Base-by-base conservation (phyloP, 75 land plant genomes). In the Ceratopteris richardii region DNA sequence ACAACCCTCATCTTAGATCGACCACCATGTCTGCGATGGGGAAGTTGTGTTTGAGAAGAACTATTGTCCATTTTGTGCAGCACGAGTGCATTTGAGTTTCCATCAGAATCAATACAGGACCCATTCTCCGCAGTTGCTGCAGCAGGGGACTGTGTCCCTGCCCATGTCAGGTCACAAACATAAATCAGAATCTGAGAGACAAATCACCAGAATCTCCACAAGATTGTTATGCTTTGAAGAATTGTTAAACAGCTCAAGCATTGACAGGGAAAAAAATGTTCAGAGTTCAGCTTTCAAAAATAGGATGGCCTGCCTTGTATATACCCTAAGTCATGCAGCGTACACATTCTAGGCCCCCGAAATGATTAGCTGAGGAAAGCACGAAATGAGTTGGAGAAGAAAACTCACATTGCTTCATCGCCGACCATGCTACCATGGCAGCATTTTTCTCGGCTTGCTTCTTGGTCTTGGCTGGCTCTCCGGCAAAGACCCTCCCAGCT, bases 361-460 rank as follows among this genome's bases (percentile, higher is more conserved):
- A 40, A 10, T 9, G 14, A 14, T 40, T 40, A 10, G 14, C 42
- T n/a, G n/a, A n/a, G n/a, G n/a, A n/a, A 40, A 9, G 9, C 42
- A 40, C 22, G 27, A 52, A 52, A 52, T 19, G 27, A 24, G 27
- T 26, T 26, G 24, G 54, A 23, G 27, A 52, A 24, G 29, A 52
- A 52, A 12, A 46, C 50, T 14, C 50, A 52, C 54, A 52, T 52
- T 52, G 54, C 29, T 52, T 52, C 9, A 52, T 52, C 1, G 27
- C 54, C 22, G 54, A 52, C 54, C 25, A 52, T 24, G 77, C 71
- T 25, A 66, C 79, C 85, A 90, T 80, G 25, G 96, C 96, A 23
- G 96, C 96, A 67, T 86, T 83, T 64, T 90, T 90, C 64, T 90
- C 96, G 20, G 96, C 96, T 60, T 90, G 96, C 46, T 90, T 90